Percentiles rank a stretch among this genome's conserved stretches.
These are phyloP conservation scores for Mortierella sp. DNA, from an alignment of 371 early-diverging fungal genomes.

Conservation along the genomic window DNA sequence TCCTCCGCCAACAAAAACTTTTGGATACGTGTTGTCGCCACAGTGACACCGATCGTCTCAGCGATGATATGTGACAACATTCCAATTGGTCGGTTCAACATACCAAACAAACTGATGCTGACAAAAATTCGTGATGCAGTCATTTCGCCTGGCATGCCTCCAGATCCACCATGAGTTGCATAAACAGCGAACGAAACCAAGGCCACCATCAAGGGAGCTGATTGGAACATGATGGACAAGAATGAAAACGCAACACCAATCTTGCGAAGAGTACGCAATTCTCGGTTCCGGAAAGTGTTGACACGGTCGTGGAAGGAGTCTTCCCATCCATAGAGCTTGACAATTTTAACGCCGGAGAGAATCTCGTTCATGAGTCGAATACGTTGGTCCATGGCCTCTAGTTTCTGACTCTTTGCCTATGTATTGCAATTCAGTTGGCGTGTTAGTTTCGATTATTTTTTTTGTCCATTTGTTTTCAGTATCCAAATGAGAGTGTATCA, in stretches of 20 bases:
- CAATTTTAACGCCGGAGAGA: conserved; percentile 58
- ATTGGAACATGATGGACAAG: conserved; percentile 66
- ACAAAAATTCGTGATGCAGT: conserved; percentile 46
- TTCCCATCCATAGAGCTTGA: conserved; percentile 60
- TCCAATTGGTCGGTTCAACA: conserved; percentile 38
- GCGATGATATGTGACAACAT: conserved; percentile 41
- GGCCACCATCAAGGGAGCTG: conserved; percentile 56
- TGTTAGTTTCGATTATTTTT: conserved; percentile 56
- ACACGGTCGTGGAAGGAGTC: conserved; percentile 38
- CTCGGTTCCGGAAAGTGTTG: conserved; percentile 29
- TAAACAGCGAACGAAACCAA: conserved; percentile 40
- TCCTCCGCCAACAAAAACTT: conserved; percentile 74
- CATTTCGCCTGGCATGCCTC: conserved; percentile 33
- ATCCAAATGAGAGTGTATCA: conserved; percentile 4
- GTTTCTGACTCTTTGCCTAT: conserved; percentile 45
- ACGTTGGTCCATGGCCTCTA: conserved; percentile 5
- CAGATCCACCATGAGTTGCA: conserved; percentile 37
- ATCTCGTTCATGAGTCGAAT: conserved; percentile 36
- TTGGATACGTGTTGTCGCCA: conserved; percentile 60
- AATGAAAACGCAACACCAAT: conserved; percentile 40
- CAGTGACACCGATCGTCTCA: conserved; percentile 30
- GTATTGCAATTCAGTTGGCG: conserved; percentile 56
- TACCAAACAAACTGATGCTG: conserved; percentile 36
- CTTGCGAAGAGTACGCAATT: conserved; percentile 34
- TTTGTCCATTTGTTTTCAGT: not conserved